Percentiles rank a stretch among this genome's conserved stretches.
phyloP scores from a whole-genome alignment of 2,329 filamentous ascomycete genomes.

The Zalaria obscura region DNA sequence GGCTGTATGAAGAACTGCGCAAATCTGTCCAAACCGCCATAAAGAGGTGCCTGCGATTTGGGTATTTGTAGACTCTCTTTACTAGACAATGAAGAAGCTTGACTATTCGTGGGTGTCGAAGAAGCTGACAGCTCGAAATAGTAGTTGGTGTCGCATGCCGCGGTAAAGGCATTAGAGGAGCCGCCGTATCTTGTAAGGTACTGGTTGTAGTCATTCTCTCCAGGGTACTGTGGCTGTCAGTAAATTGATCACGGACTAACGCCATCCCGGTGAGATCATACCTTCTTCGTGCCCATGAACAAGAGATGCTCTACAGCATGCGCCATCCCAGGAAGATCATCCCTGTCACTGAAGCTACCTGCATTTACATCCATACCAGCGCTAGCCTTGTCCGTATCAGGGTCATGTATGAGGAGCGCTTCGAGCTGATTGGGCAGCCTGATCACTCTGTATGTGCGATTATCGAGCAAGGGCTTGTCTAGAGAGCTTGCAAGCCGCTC shows the following conservation, averaged over 20 bases:
- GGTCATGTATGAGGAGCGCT: conserved; percentile 82
- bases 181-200: conserved; percentile 85
- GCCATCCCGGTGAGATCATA: conserved; percentile 18
- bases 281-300: conserved; percentile 98
- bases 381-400: conserved; percentile 91
- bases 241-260: neutral
- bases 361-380: conserved; percentile 92
- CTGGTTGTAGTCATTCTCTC: conserved; percentile 89
- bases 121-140: conserved; percentile 91
- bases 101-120: conserved; percentile 39
- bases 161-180: conserved; percentile 89
- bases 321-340: conserved; percentile 85
- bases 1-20: conserved; percentile 88
- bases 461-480: conserved; percentile 73
- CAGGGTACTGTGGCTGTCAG: conserved; percentile 50
- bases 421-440: conserved; percentile 76
- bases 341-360: conserved; percentile 83
- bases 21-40: conserved; percentile 78
- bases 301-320: conserved; percentile 92
- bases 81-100: conserved; percentile 21
- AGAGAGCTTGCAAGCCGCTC: conserved; percentile 47
- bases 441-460: conserved; percentile 78
- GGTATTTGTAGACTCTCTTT: conserved; percentile 19
- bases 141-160: conserved; percentile 88
- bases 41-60: conserved; percentile 45